These are phyloP conservation scores for Podospora anserina DNA, from an alignment of 495 filamentous ascomycete genomes.

Conservation along the genomic window DNA sequence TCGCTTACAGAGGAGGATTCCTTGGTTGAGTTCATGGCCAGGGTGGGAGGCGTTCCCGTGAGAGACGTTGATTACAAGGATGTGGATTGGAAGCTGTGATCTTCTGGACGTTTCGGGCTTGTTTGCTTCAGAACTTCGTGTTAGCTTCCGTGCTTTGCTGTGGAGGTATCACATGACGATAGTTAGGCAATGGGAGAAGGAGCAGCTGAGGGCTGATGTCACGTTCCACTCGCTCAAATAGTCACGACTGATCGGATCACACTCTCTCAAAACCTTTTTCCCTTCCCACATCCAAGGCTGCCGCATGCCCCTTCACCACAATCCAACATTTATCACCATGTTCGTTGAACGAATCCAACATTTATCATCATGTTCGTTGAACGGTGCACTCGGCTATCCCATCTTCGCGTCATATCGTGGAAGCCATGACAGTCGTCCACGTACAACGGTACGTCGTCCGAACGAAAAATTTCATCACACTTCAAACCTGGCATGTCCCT, in stretches of 20 bases:
- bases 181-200: neutral
- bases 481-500: neutral
- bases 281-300: neutral
- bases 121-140: neutral
- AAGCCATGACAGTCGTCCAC: neutral
- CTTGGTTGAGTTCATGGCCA: conserved; percentile 3
- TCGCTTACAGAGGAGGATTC: neutral
- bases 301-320: neutral
- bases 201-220: neutral
- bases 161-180: neutral
- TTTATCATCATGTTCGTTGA: neutral
- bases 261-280: neutral
- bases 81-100: conserved; percentile 9
- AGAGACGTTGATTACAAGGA: conserved; percentile 23
- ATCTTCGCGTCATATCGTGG: neutral
- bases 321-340: neutral
- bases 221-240: neutral
- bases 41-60: conserved; percentile 14
- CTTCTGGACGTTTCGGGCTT: too few relatives aligned
- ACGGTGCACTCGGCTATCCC: neutral
- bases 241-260: neutral
- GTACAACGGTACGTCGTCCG: neutral
- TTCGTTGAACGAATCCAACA: neutral
- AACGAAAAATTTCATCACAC: neutral
- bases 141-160: neutral